Conservation (phyloP, 2,329 filamentous ascomycete species). For the Botrytis paeoniae region DNA sequence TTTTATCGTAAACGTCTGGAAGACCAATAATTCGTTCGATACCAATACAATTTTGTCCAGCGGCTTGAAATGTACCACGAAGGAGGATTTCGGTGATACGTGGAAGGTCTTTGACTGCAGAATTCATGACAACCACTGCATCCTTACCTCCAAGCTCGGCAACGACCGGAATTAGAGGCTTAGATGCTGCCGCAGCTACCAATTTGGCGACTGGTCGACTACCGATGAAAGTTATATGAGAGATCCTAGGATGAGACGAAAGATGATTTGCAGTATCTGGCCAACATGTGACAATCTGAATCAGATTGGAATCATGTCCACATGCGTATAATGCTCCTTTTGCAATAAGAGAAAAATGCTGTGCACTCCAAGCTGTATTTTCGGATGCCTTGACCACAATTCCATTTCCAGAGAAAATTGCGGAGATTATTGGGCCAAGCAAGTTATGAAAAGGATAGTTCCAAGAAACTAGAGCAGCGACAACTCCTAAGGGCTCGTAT, state of each 20-base stretch:
- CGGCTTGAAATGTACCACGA: slow-evolving; percentile 89
- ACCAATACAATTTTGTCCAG: slow-evolving; percentile 96
- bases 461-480: slow-evolving; percentile 92
- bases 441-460: slow-evolving; percentile 98
- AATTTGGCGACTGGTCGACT: slow-evolving; percentile 82
- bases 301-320: slow-evolving; percentile 75
- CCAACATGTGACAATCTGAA: slow-evolving; percentile 87
- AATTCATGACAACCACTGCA: slow-evolving; percentile 84
- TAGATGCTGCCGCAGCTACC: slow-evolving; percentile 83
- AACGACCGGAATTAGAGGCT: slow-evolving; percentile 79
- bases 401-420: slow-evolving; percentile 86
- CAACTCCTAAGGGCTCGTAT: slow-evolving; percentile 91
- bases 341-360: slow-evolving; percentile 77
- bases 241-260: slow-evolving; percentile 78
- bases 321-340: slow-evolving; percentile 77
- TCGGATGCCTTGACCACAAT: slow-evolving; percentile 94
- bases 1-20: slow-evolving; percentile 68
- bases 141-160: slow-evolving; percentile 96
- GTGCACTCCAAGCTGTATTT: slow-evolving; percentile 88
- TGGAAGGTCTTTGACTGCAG: slow-evolving; percentile 58
- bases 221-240: slow-evolving; percentile 94
- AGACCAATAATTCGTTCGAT: slow-evolving; percentile 89
- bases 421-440: slow-evolving; percentile 84
- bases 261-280: slow-evolving; percentile 76
- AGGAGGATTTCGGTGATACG: slow-evolving; percentile 80